Conservation (phyloP, 164 flowering plant species). For the Cinnamomum chago region DNA sequence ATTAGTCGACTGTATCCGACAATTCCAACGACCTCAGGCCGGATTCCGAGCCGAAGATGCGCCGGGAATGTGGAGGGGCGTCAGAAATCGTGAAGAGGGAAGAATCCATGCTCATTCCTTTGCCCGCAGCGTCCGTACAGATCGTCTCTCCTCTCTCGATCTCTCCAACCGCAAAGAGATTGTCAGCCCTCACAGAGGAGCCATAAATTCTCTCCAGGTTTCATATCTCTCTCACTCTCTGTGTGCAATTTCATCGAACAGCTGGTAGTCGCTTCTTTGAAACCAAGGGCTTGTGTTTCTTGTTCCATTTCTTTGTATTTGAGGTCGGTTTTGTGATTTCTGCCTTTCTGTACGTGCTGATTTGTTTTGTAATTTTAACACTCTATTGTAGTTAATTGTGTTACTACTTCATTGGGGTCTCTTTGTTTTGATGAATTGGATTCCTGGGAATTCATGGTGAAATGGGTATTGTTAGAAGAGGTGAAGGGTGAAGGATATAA, state of each 20-base stretch:
- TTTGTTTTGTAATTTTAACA: no score
- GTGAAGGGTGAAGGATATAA: no score
- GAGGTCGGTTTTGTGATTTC: no score
- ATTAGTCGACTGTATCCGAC: no score
- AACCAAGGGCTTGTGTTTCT: neutral
- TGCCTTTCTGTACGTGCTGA: no score
- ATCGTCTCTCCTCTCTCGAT: conserved; percentile 53
- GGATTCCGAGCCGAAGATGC: conserved; percentile 54
- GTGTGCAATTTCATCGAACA: neutral
- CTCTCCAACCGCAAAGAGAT: conserved; percentile 84
- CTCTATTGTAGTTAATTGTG: no score
- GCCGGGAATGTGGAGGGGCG: conserved; percentile 78
- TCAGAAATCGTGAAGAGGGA: conserved; percentile 79
- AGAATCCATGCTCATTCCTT: conserved; percentile 55
- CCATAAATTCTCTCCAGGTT: conserved; percentile 91
- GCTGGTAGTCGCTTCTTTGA: neutral
- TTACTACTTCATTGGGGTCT: no score
- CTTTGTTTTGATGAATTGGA: no score
- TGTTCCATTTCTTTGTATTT: no score
- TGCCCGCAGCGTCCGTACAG: conserved; percentile 47
- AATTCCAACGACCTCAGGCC: neutral
- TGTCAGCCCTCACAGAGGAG: conserved; percentile 71
- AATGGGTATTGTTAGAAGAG: no score
- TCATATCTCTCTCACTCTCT: neutral
- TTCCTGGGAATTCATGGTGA: no score